Conservation (phyloP, 257 asterid genomes). For the Orobanche coerulescens region DNA sequence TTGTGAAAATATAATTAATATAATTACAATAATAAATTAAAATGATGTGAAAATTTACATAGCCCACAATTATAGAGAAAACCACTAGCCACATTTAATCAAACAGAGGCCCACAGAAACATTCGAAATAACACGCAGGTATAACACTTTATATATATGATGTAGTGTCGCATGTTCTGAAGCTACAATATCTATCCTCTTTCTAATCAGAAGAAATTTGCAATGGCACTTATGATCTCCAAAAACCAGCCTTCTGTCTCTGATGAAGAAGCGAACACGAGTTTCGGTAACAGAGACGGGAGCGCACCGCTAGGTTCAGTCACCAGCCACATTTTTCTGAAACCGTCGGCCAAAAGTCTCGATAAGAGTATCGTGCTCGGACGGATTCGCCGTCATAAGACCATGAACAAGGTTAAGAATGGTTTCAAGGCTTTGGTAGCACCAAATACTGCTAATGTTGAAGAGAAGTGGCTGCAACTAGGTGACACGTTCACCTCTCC, state of each 20-base stretch:
- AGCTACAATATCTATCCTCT: neutral
- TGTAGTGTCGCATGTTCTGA: neutral
- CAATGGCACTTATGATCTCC: neutral
- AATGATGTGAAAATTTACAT: too few species aligned
- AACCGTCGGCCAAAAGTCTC: constrained; percentile 31
- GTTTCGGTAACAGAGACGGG: neutral
- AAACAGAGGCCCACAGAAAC: neutral
- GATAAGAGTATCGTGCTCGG: constrained; percentile 39
- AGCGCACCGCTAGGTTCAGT: constrained; percentile 1
- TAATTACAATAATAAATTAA: too few species aligned
- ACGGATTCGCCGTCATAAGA: constrained; percentile 39
- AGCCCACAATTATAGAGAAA: neutral
- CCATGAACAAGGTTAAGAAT: constrained; percentile 26
- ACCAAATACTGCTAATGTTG: constrained; percentile 7
- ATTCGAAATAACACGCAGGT: too few species aligned
- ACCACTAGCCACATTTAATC: neutral
- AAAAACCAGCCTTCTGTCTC: neutral
- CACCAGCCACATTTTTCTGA: constrained; percentile 35
- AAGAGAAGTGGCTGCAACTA: constrained; percentile 34
- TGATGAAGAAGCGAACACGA: neutral
- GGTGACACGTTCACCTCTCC: constrained; percentile 41
- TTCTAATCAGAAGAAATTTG: neutral
- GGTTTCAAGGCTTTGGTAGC: constrained; percentile 21
- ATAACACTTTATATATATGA: neutral
- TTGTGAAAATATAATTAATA: too few species aligned